phyloP scores from a whole-genome alignment of 331 rosid species.

The Malus hybrid region DNA sequence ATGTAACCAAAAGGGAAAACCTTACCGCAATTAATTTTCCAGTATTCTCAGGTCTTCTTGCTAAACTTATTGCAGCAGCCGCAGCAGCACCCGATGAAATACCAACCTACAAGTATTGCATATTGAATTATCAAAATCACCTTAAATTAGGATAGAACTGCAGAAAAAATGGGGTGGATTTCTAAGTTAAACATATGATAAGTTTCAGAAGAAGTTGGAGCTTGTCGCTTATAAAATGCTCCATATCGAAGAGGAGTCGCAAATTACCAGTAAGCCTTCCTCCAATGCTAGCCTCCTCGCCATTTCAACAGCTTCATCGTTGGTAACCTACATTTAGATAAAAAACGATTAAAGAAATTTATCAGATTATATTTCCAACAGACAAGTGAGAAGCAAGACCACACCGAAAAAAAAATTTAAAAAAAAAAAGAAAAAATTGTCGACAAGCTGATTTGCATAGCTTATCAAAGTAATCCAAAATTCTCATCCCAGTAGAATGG shows the following conservation, averaged over 20 bases:
- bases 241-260: not conserved
- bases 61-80: slow-evolving; percentile 74
- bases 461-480: not conserved
- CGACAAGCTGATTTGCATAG: not conserved
- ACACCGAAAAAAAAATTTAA: not conserved
- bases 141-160: not conserved
- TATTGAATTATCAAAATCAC: slow-evolving; percentile 12
- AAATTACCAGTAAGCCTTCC: slow-evolving; percentile 87
- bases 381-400: not conserved
- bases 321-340: slow-evolving; percentile 49
- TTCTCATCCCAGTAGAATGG: not conserved
- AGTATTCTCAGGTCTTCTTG: slow-evolving; percentile 71
- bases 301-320: slow-evolving; percentile 82
- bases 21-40: slow-evolving; percentile 79
- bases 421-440: not conserved
- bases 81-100: slow-evolving; percentile 99
- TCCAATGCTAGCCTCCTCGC: slow-evolving; percentile 81
- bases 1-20: slow-evolving; percentile 1
- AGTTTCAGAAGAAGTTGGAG: not conserved
- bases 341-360: not conserved
- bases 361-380: not conserved
- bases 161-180: not conserved
- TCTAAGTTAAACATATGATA: not conserved
- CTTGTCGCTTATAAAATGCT: not conserved
- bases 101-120: slow-evolving; percentile 57